These are phyloP conservation scores for Globisporangium viniferum DNA, from an alignment of 352 stramenopile genomes.

Conservation along the genomic window DNA sequence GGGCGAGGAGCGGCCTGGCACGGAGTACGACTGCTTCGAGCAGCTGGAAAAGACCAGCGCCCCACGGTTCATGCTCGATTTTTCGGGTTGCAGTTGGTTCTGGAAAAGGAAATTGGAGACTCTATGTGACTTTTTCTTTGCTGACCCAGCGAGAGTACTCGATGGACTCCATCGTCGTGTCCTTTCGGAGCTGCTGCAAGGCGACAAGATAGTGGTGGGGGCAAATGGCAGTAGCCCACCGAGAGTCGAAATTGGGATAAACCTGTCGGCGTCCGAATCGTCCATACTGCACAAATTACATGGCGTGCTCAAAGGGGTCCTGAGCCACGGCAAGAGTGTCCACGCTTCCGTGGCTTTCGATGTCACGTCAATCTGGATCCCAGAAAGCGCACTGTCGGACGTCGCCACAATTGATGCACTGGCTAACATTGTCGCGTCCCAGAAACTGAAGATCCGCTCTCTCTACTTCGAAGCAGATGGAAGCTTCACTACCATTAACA, in stretches of 20 bases:
- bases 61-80: background rate
- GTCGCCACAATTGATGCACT: background rate
- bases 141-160: background rate
- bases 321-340: background rate
- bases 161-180: background rate
- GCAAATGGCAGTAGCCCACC: too few relatives aligned
- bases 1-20: background rate
- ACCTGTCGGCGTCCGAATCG: too few relatives aligned
- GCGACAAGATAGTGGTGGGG: background rate
- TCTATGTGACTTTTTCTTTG: too few relatives aligned
- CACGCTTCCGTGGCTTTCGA: too few relatives aligned
- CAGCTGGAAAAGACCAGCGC: background rate
- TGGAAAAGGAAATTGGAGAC: too few relatives aligned
- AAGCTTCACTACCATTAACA: too few relatives aligned
- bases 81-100: background rate
- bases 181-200: background rate
- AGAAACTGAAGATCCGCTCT: background rate
- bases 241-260: too few relatives aligned
- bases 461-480: too few relatives aligned
- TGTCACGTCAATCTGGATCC: slow-evolving; percentile 1
- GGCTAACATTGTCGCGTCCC: background rate
- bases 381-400: background rate
- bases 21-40: slow-evolving; percentile 3
- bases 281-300: background rate
- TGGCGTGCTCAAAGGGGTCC: background rate